Conservation (phyloP, 2,329 filamentous ascomycete species). For the Colletotrichum liaoningense region DNA sequence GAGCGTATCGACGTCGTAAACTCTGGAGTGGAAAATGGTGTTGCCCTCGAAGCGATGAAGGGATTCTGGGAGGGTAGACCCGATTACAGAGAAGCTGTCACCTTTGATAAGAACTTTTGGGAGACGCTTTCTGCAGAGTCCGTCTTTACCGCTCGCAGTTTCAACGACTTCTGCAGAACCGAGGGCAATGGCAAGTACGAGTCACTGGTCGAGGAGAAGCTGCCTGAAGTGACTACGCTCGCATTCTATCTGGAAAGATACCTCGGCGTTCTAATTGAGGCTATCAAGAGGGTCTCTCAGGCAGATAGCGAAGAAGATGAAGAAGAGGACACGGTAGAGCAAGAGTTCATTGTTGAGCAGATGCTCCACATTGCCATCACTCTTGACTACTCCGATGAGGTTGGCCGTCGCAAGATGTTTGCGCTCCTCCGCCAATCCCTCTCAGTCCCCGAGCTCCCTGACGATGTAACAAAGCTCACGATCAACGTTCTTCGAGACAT, state of each 20-base stretch:
- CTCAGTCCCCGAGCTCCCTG: slow-evolving; percentile 87
- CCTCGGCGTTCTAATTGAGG: slow-evolving; percentile 74
- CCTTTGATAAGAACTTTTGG: slow-evolving; percentile 82
- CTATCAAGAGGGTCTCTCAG: slow-evolving; percentile 67
- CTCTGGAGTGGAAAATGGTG: slow-evolving; percentile 88
- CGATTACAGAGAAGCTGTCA: slow-evolving; percentile 79
- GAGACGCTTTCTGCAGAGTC: slow-evolving; percentile 85
- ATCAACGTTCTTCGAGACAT: slow-evolving; percentile 86
- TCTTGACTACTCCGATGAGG: slow-evolving; percentile 97
- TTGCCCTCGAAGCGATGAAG: slow-evolving; percentile 93
- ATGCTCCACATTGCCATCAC: slow-evolving; percentile 91
- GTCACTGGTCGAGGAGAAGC: slow-evolving; percentile 86
- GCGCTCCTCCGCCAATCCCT: slow-evolving; percentile 86
- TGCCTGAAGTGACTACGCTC: slow-evolving; percentile 93
- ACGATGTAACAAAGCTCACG: slow-evolving; percentile 90
- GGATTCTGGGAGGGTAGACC: slow-evolving; percentile 96
- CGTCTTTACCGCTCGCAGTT: slow-evolving; percentile 89
- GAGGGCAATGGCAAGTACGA: slow-evolving; percentile 81
- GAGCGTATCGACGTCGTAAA: slow-evolving; percentile 95
- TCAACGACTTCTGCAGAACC: slow-evolving; percentile 90
- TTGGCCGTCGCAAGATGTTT: slow-evolving; percentile 96
- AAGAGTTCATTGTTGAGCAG: slow-evolving; percentile 96
- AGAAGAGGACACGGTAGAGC: slow-evolving; percentile 86
- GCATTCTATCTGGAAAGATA: slow-evolving; percentile 89
- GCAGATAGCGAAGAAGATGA: slow-evolving; percentile 71